Evolutionary conservation across 1,139 yeast species (phyloP).

Genomic region (Magnusiomyces starmeri): DNA sequence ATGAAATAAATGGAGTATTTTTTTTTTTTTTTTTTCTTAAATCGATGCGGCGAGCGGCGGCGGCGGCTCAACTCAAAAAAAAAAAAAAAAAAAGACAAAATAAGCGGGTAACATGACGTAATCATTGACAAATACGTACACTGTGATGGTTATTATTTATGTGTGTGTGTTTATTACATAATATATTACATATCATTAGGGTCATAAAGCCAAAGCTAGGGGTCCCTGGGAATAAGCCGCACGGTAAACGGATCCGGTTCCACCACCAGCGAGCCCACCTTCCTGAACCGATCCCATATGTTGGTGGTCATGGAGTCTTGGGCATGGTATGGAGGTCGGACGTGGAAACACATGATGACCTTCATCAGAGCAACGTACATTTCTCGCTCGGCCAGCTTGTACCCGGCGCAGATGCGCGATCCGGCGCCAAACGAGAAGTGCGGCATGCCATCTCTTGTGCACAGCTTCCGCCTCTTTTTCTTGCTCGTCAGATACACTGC

Average conservation of each 20-base stretch:
- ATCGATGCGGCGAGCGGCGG: neutral
- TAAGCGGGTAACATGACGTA: no score
- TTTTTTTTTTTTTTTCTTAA: constrained; percentile 1
- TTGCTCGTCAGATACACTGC: no score
- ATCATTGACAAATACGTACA: no score
- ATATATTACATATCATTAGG: no score
- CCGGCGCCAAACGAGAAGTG: constrained; percentile 70
- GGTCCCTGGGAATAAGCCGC: constrained; percentile 10
- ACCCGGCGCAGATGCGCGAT: constrained; percentile 62
- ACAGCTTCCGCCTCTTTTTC: constrained; percentile 4
- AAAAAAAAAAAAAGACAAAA: no score
- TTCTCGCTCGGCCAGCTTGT: constrained; percentile 53
- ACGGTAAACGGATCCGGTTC: constrained; percentile 47
- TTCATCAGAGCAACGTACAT: constrained; percentile 44
- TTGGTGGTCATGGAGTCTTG: constrained; percentile 37
- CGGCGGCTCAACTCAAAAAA: neutral
- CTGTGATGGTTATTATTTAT: no score
- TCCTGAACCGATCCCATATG: constrained; percentile 43
- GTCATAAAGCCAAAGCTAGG: no score
- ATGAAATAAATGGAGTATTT: neutral
- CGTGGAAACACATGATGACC: constrained; percentile 36
- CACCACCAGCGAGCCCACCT: constrained; percentile 51
- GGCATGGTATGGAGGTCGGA: constrained; percentile 40
- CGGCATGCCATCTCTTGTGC: constrained; percentile 26
- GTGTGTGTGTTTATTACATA: no score